phyloP scores from a whole-genome alignment of 192 early-diverging fungal genomes.

The Backusella australiensis region DNA sequence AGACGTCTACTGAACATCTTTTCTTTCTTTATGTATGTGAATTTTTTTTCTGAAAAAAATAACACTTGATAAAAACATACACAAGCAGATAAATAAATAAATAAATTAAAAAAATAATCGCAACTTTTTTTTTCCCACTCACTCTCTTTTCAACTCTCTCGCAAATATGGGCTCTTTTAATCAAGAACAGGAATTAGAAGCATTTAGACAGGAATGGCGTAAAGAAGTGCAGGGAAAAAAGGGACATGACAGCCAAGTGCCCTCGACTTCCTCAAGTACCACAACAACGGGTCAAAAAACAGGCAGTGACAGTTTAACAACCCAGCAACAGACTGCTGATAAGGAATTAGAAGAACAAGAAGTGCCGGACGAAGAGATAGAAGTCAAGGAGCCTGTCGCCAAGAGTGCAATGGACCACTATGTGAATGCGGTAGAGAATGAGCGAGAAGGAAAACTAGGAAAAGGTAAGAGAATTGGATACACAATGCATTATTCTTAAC shows the following conservation, averaged over 20 bases:
- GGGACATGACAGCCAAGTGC: background rate
- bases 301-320: background rate
- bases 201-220: constrained; percentile 27
- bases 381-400: background rate
- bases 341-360: background rate
- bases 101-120: too few species aligned
- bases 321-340: background rate
- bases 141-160: background rate
- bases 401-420: constrained; percentile 33
- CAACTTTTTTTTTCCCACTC: background rate
- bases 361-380: background rate
- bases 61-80: background rate
- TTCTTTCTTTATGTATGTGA: background rate
- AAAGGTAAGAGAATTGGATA: constrained; percentile 18
- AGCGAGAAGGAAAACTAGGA: constrained; percentile 36
- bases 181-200: constrained; percentile 20
- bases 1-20: background rate
- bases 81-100: background rate
- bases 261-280: background rate
- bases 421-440: constrained; percentile 28
- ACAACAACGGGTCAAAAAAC: background rate
- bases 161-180: background rate
- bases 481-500: background rate
- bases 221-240: constrained; percentile 26
- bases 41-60: background rate